These are phyloP conservation scores for Candida sp. DNA, from an alignment of 1,139 yeast species.

Conservation along the genomic window DNA sequence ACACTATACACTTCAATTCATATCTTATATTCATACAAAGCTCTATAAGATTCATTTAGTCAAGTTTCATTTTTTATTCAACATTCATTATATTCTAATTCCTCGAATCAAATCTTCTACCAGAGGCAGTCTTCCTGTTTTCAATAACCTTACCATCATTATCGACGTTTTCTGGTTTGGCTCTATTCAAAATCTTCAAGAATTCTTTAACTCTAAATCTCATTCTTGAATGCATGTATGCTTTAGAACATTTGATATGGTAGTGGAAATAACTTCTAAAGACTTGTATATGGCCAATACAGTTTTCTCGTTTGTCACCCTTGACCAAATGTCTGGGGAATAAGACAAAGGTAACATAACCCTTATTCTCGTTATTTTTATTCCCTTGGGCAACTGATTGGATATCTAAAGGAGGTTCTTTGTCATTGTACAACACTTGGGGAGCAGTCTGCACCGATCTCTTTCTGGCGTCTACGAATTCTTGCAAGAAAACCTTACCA, in stretches of 20 bases:
- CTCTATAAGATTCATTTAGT: background rate
- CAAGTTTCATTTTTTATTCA: background rate
- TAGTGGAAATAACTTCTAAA: constrained; percentile 97
- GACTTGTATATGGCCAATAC: constrained; percentile 84
- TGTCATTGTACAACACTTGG: constrained; percentile 87
- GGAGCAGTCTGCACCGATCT: constrained; percentile 98
- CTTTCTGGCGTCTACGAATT: constrained; percentile 93
- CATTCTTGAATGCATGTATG: constrained; percentile 98
- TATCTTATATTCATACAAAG: background rate
- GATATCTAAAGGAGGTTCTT: constrained; percentile 93
- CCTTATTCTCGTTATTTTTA: constrained; percentile 49
- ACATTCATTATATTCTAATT: constrained; percentile 2
- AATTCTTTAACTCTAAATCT: constrained; percentile 92
- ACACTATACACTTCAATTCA: too few relatives aligned
- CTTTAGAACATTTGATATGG: constrained; percentile 97
- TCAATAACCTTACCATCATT: constrained; percentile 60
- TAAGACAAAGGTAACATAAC: constrained; percentile 75
- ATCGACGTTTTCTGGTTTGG: constrained; percentile 89
- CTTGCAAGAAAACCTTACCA: constrained; percentile 94
- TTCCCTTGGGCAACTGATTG: constrained; percentile 27
- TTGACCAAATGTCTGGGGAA: constrained; percentile 71
- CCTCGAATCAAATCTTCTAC: constrained; percentile 61
- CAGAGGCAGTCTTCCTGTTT: constrained; percentile 76
- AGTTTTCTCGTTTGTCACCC: constrained; percentile 72
- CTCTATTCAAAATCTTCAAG: constrained; percentile 92